These are phyloP conservation scores for Sophora flavescens DNA, from an alignment of 306 rosid species.

Conservation along the genomic window DNA sequence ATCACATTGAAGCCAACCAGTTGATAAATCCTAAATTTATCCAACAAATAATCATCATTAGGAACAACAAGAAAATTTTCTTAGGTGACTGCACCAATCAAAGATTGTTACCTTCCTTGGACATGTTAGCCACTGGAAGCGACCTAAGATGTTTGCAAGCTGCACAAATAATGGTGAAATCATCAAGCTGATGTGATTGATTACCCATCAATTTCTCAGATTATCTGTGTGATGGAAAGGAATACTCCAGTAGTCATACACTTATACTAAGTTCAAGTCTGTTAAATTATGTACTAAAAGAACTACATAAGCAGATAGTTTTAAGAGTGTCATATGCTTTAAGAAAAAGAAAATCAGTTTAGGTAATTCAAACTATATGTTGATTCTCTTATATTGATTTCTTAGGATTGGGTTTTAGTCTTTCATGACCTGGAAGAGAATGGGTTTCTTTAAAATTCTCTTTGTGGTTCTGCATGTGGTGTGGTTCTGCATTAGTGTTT, in stretches of 20 bases:
- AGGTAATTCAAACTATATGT: too few species aligned
- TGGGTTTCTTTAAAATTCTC: too few species aligned
- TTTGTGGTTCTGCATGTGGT: too few species aligned
- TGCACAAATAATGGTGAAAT: conserved; percentile 54
- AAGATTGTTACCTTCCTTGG: conserved; percentile 85
- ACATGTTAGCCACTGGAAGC: conserved; percentile 90
- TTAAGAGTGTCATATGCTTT: neutral
- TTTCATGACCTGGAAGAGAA: too few species aligned
- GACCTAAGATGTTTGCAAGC: conserved; percentile 91
- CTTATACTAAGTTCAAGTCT: neutral
- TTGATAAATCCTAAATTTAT: conserved; percentile 83
- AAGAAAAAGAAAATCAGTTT: too few species aligned
- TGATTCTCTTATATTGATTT: too few species aligned
- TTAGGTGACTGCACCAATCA: conserved; percentile 30
- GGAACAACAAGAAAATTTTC: conserved; percentile 15
- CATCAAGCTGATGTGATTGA: conserved; percentile 13
- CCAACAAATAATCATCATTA: conserved; percentile 41
- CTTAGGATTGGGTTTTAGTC: too few species aligned
- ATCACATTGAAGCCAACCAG: conserved; percentile 93
- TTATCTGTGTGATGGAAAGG: neutral
- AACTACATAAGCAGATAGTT: neutral
- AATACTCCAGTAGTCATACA: neutral
- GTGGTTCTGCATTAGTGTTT: too few species aligned
- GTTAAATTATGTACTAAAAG: neutral
- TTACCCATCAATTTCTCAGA: neutral